Evolutionary conservation across 2,329 filamentous ascomycete species (phyloP), one percentile per base, ranked within the genome.

Genomic region (Penicillium sp.): DNA sequence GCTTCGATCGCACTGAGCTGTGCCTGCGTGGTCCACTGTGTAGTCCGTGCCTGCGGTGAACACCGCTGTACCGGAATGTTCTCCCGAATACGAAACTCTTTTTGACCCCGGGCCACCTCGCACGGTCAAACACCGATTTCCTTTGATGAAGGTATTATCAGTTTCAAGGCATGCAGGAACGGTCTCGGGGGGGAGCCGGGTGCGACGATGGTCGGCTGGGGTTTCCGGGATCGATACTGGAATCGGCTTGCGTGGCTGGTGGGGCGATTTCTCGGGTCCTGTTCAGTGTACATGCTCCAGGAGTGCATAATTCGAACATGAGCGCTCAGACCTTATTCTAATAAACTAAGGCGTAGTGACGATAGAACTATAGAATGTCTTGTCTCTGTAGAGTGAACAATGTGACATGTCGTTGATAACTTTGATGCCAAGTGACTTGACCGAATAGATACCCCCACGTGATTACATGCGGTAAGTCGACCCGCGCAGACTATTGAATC

Each of bases 401-500:
- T 5, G 8, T 6, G 16, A 2, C 5, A 20, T 36, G 5, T 24
- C 20, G 27, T 9, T 13, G 43, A 18, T 20, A 45, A 45, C 2
- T 3, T 35, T 13, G 25, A 7, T 7, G 5, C 16, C 16, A 39
- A 35, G 31, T 16, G 2, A 31, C 31, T 2, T 33, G 8, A 18
- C 14, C 28, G 35, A 10, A 45, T 42, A 42, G 27, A n/a, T 20
- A 36, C 18, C 33, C 33, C 10, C 31, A 53, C 42, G 46, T 53
- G 50, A 44, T 36, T 16, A 6, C 18, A 31, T 20, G 8, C 44
- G 25, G 46, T n/a, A 44, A 47, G 16, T 47, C 38, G n/a, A 47
- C 33, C n/a, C n/a, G 42, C 33, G 49, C 43, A 22, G 33, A 36
- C 50, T 55, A 47, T 50, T 53, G 46, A 52, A 55, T 49, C 42